phyloP scores from a whole-genome alignment of 225 moss, liverwort and hornwort species.

The Anthoceros angustus region DNA sequence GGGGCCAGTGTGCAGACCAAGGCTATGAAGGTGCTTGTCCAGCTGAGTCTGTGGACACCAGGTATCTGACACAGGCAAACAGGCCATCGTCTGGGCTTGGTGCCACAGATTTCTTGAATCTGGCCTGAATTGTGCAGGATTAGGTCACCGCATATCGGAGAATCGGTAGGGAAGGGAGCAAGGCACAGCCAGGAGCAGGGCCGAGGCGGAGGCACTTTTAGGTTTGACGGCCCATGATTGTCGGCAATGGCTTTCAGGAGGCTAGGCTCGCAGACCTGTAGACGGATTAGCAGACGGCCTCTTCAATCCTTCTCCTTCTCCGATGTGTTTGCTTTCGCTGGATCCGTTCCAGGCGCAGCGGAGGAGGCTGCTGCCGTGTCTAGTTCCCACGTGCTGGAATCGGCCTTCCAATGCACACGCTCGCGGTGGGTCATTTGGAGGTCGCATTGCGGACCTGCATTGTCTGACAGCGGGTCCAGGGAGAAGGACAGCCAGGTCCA shows the following conservation, averaged over 20 bases:
- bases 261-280: background rate
- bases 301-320: background rate
- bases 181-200: background rate
- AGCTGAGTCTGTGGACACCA: no score
- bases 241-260: slow-evolving; percentile 1
- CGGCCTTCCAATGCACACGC: no score
- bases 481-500: background rate
- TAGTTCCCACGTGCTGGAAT: background rate
- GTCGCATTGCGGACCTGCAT: background rate
- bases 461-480: background rate
- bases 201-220: background rate
- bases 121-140: no score
- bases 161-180: no score
- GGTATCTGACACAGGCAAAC: no score
- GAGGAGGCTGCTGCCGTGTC: background rate
- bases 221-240: background rate
- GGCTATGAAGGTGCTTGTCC: no score
- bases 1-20: no score
- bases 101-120: no score
- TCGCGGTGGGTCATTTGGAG: no score
- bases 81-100: no score
- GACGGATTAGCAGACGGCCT: background rate
- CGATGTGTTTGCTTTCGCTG: background rate
- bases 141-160: no score
- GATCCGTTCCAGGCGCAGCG: background rate